Conservation (phyloP, 768 basidiomycete genomes). For the Mycena epipterygia region DNA sequence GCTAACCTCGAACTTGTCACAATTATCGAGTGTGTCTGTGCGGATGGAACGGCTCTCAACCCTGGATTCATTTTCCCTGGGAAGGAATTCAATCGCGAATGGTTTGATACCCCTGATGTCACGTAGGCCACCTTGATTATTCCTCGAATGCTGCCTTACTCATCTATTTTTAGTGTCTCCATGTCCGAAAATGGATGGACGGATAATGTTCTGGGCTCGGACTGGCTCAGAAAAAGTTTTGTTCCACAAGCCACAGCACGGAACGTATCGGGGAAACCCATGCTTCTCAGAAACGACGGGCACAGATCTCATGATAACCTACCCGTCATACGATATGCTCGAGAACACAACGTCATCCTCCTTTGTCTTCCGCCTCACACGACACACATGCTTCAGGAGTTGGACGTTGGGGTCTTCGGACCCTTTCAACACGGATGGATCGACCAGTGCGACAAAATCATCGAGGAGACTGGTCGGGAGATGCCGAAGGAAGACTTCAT, state of each 20-base stretch:
- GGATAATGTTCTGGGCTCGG: not conserved
- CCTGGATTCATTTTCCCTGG: conserved; percentile 51
- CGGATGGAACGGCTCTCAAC: conserved; percentile 45
- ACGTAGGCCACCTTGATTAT: conserved; percentile 6
- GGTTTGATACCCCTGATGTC: conserved; percentile 36
- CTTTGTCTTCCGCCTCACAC: conserved; percentile 49
- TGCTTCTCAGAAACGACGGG: not conserved
- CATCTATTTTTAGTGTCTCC: not conserved
- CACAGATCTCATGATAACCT: conserved; percentile 7
- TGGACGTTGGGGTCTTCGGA: conserved; percentile 51
- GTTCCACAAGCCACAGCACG: not conserved
- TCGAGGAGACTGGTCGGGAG: not conserved
- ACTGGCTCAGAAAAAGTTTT: not conserved
- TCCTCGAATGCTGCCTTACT: not conserved
- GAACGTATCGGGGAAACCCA: not conserved
- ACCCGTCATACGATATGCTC: conserved; percentile 35
- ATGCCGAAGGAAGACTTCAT: not conserved
- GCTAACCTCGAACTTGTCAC: conserved; percentile 58
- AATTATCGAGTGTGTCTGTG: conserved; percentile 53
- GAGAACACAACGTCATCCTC: conserved; percentile 41
- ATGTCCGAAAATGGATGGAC: not conserved
- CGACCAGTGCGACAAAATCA: conserved; percentile 18
- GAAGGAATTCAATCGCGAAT: conserved; percentile 31
- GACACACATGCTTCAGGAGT: conserved; percentile 50
- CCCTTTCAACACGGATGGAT: conserved; percentile 42